These are phyloP conservation scores for Cyberlindnera amylophila DNA, from an alignment of 805 yeast genomes.

Conservation along the genomic window DNA sequence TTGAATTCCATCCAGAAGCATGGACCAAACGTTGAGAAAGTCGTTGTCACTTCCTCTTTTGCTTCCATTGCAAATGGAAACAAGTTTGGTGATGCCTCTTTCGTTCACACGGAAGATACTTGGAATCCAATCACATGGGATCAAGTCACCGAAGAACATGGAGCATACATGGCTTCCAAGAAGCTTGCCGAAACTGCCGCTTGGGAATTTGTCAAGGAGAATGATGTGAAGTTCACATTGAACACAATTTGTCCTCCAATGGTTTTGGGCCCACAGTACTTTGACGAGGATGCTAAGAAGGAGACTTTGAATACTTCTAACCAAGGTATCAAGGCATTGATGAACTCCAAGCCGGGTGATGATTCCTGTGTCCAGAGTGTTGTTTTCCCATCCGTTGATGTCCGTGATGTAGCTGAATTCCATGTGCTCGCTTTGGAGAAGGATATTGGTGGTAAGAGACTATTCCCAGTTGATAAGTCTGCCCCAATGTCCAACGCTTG, in stretches of 20 bases:
- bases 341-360: constrained; percentile 24
- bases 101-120: constrained; percentile 32
- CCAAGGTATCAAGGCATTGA: constrained; percentile 30
- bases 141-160: constrained; percentile 29
- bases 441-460: too few species aligned
- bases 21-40: constrained; percentile 37
- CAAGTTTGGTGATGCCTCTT: constrained; percentile 15
- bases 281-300: constrained; percentile 38
- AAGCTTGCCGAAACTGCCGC: constrained; percentile 57
- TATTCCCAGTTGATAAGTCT: too few species aligned
- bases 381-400: constrained; percentile 36
- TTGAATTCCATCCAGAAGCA: constrained; percentile 32
- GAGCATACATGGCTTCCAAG: constrained; percentile 55
- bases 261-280: constrained; percentile 56
- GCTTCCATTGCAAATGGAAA: constrained; percentile 41
- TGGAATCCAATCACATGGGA: constrained; percentile 51
- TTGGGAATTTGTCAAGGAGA: constrained; percentile 44
- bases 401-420: too few species aligned
- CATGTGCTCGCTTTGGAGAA: too few species aligned
- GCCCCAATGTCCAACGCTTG: too few species aligned
- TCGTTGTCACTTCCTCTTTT: constrained; percentile 56
- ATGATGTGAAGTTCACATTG: constrained; percentile 35
- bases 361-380: neutral
- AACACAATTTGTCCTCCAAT: constrained; percentile 47
- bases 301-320: constrained; percentile 40